phyloP scores from a whole-genome alignment of 148 eudicot species.

The Dianthus caryophyllus region DNA sequence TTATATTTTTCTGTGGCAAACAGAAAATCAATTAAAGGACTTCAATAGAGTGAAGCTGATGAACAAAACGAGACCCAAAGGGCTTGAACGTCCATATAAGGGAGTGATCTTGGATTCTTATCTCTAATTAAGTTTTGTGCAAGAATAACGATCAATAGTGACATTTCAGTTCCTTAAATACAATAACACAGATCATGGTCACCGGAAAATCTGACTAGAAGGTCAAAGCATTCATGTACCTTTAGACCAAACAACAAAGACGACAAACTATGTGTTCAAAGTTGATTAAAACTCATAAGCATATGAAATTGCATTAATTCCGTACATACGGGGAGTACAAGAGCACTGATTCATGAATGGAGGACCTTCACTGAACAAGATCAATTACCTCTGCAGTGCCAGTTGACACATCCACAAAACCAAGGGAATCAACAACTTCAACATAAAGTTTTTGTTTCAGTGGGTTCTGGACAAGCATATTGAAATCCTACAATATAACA shows the following conservation, averaged over 20 bases:
- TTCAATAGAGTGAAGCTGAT: not conserved
- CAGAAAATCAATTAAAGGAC: not conserved
- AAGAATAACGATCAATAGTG: not conserved
- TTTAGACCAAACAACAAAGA: not conserved
- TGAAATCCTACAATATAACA: constrained; percentile 58
- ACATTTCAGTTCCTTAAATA: not conserved
- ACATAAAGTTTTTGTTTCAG: constrained; percentile 57
- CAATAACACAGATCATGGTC: not conserved
- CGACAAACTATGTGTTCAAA: not conserved
- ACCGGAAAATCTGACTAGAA: not conserved
- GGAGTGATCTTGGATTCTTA: not conserved
- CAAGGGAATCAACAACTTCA: constrained; percentile 79
- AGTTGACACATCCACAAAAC: constrained; percentile 61
- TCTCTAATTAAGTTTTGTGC: not conserved
- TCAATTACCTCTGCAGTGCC: constrained; percentile 73
- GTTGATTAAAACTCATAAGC: not conserved
- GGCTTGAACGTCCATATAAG: not conserved
- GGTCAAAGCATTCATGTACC: not conserved
- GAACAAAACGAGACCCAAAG: not conserved
- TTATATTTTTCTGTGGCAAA: not conserved
- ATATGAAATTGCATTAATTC: not conserved
- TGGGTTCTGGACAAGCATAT: constrained; percentile 84
- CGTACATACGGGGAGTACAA: not conserved
- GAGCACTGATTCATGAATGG: not conserved
- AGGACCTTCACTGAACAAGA: constrained; percentile 3